Conservation (phyloP, 2,329 filamentous ascomycete genomes). For the Hortaea werneckii region DNA sequence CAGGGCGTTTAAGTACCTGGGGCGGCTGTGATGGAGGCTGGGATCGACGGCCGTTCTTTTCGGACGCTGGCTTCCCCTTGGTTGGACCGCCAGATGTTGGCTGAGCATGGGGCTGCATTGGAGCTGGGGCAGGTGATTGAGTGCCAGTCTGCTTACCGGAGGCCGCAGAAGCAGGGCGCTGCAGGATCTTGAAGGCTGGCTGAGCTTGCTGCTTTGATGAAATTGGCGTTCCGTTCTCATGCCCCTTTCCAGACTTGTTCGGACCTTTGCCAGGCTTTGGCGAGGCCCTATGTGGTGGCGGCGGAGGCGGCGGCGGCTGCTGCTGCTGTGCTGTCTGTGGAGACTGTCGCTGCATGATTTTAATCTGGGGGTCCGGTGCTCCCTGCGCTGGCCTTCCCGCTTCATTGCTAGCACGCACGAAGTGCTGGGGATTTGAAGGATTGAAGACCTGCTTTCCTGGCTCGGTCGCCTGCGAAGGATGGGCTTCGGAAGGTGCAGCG, state of each 20-base stretch:
- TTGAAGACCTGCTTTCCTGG: no score
- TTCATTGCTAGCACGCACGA: not conserved
- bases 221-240: not conserved
- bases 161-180: slow-evolving; percentile 11
- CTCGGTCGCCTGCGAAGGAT: not conserved
- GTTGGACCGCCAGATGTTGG: no score
- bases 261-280: not conserved
- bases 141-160: no score
- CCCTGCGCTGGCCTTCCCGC: not conserved
- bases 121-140: no score
- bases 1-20: slow-evolving; percentile 21
- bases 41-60: no score
- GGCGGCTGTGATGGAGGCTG: slow-evolving; percentile 13
- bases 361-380: not conserved
- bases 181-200: slow-evolving; percentile 17
- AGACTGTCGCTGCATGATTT: not conserved
- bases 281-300: not conserved
- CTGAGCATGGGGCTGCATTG: no score
- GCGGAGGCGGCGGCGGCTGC: not conserved
- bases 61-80: no score
- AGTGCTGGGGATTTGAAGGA: no score
- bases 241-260: not conserved
- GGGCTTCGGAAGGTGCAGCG: not conserved
- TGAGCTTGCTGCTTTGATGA: not conserved
- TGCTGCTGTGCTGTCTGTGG: not conserved